phyloP scores from a whole-genome alignment of 2,329 filamentous ascomycete species.

The Xylaria sp. region DNA sequence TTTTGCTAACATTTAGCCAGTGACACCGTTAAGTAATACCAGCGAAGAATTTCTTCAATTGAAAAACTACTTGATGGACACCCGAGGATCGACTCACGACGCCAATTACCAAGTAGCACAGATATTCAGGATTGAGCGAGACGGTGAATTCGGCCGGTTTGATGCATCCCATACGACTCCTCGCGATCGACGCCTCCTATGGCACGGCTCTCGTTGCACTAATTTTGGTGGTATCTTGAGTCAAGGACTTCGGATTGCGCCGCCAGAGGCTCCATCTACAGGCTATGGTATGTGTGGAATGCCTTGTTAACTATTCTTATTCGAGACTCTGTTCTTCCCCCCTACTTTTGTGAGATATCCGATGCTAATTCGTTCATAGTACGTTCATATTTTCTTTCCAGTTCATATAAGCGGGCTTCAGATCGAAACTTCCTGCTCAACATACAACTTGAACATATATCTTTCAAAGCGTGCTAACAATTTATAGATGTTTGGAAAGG shows the following conservation, averaged over 20 bases:
- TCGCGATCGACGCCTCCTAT: constrained; percentile 78
- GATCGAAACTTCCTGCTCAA: not conserved
- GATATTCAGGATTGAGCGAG: constrained; percentile 84
- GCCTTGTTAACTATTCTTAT: not conserved
- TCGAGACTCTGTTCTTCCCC: not conserved
- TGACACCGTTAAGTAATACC: constrained; percentile 71
- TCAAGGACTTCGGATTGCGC: constrained; percentile 89
- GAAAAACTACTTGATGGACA: constrained; percentile 71
- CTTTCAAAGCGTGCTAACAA: constrained; percentile 48
- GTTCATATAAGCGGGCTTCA: not conserved
- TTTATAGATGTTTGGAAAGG: constrained; percentile 84
- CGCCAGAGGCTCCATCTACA: constrained; percentile 79
- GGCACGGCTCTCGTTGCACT: constrained; percentile 85
- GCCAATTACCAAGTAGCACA: constrained; percentile 70
- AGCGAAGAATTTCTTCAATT: constrained; percentile 73
- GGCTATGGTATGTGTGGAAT: constrained; percentile 53
- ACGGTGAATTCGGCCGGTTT: constrained; percentile 77
- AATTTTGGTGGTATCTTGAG: constrained; percentile 90
- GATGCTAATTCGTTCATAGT: constrained; percentile 26
- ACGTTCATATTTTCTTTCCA: constrained; percentile 3
- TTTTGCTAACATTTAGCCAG: constrained; percentile 26
- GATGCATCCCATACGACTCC: constrained; percentile 61
- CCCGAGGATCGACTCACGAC: constrained; percentile 73
- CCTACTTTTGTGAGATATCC: not conserved
- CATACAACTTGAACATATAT: not conserved